phyloP scores from a whole-genome alignment of 345 rosid genomes.

The Carallia brachiata region DNA sequence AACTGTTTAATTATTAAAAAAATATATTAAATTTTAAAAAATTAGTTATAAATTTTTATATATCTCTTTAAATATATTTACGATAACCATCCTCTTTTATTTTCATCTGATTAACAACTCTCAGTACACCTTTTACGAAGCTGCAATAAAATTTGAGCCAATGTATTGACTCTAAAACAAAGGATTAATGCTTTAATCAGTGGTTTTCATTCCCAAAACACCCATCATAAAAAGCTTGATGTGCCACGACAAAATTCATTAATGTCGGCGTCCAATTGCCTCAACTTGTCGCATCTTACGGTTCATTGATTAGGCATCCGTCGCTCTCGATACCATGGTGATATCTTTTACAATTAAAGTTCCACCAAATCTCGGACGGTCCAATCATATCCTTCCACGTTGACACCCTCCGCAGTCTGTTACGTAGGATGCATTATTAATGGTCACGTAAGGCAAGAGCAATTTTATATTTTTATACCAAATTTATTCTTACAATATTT shows the following conservation, averaged over 20 bases:
- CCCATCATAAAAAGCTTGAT: not conserved
- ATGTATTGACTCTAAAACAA: too few relatives aligned
- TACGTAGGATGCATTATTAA: not conserved
- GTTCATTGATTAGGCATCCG: not conserved
- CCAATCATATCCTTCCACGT: not conserved
- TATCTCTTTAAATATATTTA: too few relatives aligned
- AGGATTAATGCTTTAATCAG: not conserved
- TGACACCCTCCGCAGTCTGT: not conserved
- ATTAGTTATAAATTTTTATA: too few relatives aligned
- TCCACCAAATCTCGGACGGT: not conserved
- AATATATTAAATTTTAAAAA: too few relatives aligned
- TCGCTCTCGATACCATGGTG: not conserved
- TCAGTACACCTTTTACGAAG: too few relatives aligned
- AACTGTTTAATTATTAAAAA: too few relatives aligned
- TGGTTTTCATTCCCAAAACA: not conserved
- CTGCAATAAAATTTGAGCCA: too few relatives aligned
- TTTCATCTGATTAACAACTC: too few relatives aligned
- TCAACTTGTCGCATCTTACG: not conserved
- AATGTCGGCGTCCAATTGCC: slow-evolving; percentile 1
- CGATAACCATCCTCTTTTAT: too few relatives aligned
- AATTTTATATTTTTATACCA: not conserved
- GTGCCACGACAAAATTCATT: not conserved
- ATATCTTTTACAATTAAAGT: not conserved
- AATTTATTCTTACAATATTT: too few relatives aligned
- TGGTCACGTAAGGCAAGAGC: not conserved